A percentile compares a stretch with the other conserved stretches of the same genome.
Conservation (phyloP, 306 rosid species). For the Spatholobus suberectus region DNA sequence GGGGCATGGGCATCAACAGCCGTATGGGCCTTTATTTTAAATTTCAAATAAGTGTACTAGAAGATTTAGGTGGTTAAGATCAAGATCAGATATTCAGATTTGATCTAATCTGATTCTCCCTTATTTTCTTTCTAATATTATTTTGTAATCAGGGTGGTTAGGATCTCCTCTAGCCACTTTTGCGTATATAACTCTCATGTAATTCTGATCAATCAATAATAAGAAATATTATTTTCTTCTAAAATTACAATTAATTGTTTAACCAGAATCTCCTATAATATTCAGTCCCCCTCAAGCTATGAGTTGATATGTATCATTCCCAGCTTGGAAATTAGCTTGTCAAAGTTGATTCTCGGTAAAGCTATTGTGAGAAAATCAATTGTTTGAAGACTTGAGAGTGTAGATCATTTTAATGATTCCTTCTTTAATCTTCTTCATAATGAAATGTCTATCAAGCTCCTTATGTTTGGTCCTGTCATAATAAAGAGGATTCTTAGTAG, state of each 20-base stretch:
- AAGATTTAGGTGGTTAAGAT: too few species aligned
- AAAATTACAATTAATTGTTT: not conserved
- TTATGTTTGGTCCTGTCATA: not conserved
- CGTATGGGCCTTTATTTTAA: too few species aligned
- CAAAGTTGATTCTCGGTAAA: not conserved
- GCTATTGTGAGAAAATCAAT: not conserved
- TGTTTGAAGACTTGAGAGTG: not conserved
- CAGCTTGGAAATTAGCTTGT: not conserved
- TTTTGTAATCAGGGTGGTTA: too few species aligned
- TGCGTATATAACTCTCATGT: too few species aligned
- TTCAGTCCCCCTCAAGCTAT: not conserved
- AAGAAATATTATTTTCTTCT: too few species aligned
- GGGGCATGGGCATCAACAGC: too few species aligned
- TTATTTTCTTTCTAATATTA: too few species aligned
- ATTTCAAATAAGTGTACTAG: too few species aligned
- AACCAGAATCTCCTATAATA: not conserved
- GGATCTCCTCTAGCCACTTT: too few species aligned
- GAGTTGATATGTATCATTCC: not conserved
- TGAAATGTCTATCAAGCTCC: not conserved
- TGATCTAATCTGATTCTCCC: too few species aligned
- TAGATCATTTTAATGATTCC: not conserved
- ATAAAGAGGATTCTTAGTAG: not conserved
- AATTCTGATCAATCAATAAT: too few species aligned
- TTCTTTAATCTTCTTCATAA: not conserved
- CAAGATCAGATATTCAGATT: too few species aligned